Evolutionary conservation across 2,329 filamentous ascomycete species (phyloP).

Genomic region (Aspergillus tubingensis): DNA sequence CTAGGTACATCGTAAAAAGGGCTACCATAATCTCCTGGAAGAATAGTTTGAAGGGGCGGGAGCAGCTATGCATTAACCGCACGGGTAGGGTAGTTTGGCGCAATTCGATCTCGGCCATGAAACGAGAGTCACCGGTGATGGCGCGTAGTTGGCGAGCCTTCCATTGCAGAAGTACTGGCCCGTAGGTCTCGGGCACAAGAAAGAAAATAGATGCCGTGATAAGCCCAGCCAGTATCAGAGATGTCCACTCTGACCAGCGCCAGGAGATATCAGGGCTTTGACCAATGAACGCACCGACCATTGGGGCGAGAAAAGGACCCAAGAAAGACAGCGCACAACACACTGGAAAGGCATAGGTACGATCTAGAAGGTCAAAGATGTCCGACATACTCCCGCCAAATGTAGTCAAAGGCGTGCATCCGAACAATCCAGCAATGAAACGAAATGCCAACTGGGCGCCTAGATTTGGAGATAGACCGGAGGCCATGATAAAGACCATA

Average conservation of each 20-base stretch:
- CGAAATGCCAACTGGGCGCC: constrained; percentile 52
- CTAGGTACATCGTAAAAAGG: constrained; percentile 30
- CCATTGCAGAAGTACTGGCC: constrained; percentile 49
- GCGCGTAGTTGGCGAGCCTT: constrained; percentile 46
- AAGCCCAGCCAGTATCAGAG: constrained; percentile 39
- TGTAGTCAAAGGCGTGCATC: constrained; percentile 46
- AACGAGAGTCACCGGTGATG: constrained; percentile 49
- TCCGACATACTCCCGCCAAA: constrained; percentile 50
- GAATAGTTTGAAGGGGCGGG: constrained; percentile 52
- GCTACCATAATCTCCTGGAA: constrained; percentile 44
- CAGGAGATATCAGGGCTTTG: constrained; percentile 40
- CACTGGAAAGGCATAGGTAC: constrained; percentile 52
- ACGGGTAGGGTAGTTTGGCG: constrained; percentile 42
- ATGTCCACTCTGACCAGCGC: constrained; percentile 53
- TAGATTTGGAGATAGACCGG: constrained; percentile 51
- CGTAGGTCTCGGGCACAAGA: constrained; percentile 55
- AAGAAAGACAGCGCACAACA: constrained; percentile 50
- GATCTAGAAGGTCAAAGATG: constrained; percentile 49
- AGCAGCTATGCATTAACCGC: constrained; percentile 46
- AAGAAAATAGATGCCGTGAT: constrained; percentile 41
- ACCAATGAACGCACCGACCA: constrained; percentile 50
- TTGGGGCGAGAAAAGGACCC: constrained; percentile 40
- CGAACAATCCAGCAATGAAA: constrained; percentile 53
- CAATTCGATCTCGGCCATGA: constrained; percentile 51
- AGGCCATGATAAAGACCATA: constrained; percentile 53